These are phyloP conservation scores for Zygosaccharomyces gambellarensis DNA, from an alignment of 805 yeast species.

Conservation along the genomic window DNA sequence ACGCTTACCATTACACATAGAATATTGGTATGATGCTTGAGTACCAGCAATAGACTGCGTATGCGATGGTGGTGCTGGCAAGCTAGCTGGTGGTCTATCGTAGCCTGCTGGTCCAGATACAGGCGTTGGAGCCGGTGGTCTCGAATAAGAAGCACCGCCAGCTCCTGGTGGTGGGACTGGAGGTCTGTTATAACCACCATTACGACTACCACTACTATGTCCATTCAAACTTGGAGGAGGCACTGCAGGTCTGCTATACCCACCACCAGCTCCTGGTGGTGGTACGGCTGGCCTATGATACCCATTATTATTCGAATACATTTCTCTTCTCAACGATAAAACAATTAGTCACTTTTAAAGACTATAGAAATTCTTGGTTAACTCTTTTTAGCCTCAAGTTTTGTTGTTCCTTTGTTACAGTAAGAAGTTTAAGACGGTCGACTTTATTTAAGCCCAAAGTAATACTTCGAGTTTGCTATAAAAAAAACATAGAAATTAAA, in stretches of 20 bases:
- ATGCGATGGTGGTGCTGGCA: conserved; percentile 23
- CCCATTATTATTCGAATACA: conserved; percentile 9
- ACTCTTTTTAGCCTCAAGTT: neutral
- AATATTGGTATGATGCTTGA: conserved; percentile 46
- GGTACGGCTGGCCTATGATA: conserved; percentile 20
- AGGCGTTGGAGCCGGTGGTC: conserved; percentile 18
- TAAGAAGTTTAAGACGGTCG: neutral
- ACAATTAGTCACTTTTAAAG: neutral
- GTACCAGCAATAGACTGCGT: conserved; percentile 20
- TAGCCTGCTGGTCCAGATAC: conserved; percentile 19
- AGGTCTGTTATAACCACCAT: conserved; percentile 2
- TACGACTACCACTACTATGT: neutral
- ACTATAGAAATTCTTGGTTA: neutral
- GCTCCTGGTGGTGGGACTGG: conserved; percentile 7
- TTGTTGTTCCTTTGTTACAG: neutral
- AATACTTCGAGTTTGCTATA: neutral
- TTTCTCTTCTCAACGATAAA: neutral
- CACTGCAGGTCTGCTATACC: conserved; percentile 17
- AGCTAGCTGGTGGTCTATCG: conserved; percentile 20
- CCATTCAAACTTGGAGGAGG: conserved; percentile 16
- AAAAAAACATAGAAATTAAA: neutral
- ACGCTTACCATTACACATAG: conserved; percentile 64
- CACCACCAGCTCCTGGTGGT: conserved; percentile 8
- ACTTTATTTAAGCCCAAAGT: neutral
- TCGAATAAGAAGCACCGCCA: conserved; percentile 12